These are phyloP conservation scores for Hyparrhenia diplandra DNA, from an alignment of 176 grass and related monocot genomes.

Conservation along the genomic window DNA sequence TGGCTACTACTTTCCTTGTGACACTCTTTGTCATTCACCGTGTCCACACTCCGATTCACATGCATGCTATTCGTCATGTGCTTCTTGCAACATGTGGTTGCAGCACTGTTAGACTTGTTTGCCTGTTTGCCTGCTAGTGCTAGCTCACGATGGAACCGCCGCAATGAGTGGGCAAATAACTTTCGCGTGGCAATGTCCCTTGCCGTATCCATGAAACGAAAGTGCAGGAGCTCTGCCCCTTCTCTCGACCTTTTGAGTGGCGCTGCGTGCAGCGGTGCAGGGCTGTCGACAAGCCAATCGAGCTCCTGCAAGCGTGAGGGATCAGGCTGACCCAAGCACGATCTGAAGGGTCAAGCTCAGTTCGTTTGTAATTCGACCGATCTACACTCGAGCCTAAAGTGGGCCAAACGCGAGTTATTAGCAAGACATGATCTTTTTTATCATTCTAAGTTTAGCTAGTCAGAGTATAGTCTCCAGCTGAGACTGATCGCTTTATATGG, in stretches of 20 bases:
- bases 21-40: neutral
- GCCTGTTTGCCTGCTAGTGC: neutral
- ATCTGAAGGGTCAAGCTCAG: no score
- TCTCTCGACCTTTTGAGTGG: neutral
- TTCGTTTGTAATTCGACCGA: no score
- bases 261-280: no score
- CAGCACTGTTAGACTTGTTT: neutral
- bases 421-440: no score
- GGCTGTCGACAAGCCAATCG: no score
- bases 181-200: neutral
- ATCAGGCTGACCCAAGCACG: no score
- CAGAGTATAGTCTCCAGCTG: constrained; percentile 61
- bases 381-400: no score
- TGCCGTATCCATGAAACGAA: neutral
- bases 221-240: neutral
- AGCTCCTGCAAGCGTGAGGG: no score
- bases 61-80: neutral
- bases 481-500: no score
- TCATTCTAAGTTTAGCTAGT: neutral
- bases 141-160: neutral
- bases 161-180: neutral
- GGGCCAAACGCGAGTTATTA: no score
- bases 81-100: neutral
- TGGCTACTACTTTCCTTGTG: neutral
- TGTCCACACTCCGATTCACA: neutral